Conservation (phyloP, 805 yeast species). For the Saturnispora mendoncae region DNA sequence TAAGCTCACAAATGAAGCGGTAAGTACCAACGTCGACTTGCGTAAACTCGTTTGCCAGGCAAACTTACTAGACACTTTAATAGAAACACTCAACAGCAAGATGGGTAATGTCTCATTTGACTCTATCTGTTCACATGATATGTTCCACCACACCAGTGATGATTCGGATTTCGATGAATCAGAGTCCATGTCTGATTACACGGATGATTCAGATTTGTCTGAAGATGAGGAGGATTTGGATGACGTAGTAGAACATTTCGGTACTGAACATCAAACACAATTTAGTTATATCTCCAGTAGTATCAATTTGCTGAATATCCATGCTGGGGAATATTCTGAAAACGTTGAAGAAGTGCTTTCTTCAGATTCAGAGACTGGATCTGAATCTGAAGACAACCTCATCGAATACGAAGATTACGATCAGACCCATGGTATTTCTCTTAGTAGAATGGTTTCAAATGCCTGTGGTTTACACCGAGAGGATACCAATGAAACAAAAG, state of each 20-base stretch:
- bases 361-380: conserved; percentile 3
- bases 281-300: too few relatives aligned
- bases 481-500: too few relatives aligned
- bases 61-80: conserved; percentile 55
- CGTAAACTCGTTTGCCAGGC: conserved; percentile 61
- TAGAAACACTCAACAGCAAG: conserved; percentile 37
- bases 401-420: conserved; percentile 7
- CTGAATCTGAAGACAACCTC: conserved; percentile 1
- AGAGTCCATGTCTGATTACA: too few relatives aligned
- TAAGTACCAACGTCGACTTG: conserved; percentile 46
- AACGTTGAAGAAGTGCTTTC: conserved; percentile 8
- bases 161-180: too few relatives aligned
- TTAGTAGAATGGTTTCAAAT: conserved; percentile 1
- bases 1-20: conserved; percentile 55
- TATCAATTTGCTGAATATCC: too few relatives aligned
- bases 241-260: too few relatives aligned
- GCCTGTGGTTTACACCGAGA: not conserved
- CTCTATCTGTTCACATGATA: not conserved
- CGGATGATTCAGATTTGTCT: too few relatives aligned
- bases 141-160: too few relatives aligned
- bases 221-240: too few relatives aligned
- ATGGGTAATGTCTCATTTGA: conserved; percentile 10
- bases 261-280: too few relatives aligned
- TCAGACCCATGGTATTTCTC: conserved; percentile 1
- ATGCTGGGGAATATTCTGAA: too few relatives aligned